These are phyloP conservation scores for Avena atlantica DNA, from an alignment of 176 grass and related monocot genomes.

Conservation along the genomic window DNA sequence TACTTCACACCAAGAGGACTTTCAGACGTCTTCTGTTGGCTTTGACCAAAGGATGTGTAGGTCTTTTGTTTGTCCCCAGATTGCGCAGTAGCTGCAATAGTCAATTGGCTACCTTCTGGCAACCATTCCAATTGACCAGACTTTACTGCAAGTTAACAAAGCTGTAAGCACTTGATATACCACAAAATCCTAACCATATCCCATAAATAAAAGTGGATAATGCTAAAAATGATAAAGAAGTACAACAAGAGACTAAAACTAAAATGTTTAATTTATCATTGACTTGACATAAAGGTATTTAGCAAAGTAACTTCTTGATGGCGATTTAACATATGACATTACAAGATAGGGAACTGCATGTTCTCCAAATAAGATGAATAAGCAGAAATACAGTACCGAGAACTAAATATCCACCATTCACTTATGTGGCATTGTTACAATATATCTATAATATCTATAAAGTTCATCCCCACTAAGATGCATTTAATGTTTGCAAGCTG, in stretches of 20 bases:
- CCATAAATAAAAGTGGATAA: neutral
- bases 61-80: constrained; percentile 71
- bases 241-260: neutral
- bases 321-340: neutral
- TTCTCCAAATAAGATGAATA: constrained; percentile 23
- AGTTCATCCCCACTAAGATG: too few species aligned
- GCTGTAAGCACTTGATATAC: constrained; percentile 10
- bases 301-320: constrained; percentile 8
- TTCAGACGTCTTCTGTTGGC: constrained; percentile 61
- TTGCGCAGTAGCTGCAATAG: constrained; percentile 47
- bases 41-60: constrained; percentile 75
- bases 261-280: neutral
- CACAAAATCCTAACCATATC: constrained; percentile 25
- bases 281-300: neutral
- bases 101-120: constrained; percentile 86
- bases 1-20: constrained; percentile 64
- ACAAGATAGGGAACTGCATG: neutral
- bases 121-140: constrained; percentile 87
- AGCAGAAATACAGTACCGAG: neutral
- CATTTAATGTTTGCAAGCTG: too few species aligned
- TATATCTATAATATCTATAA: neutral
- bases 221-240: neutral
- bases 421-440: neutral
- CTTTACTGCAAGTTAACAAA: constrained; percentile 68
- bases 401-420: constrained; percentile 17